Base-by-base conservation (phyloP, 768 basidiomycete genomes). In the Pleurotus tuoliensis region DNA sequence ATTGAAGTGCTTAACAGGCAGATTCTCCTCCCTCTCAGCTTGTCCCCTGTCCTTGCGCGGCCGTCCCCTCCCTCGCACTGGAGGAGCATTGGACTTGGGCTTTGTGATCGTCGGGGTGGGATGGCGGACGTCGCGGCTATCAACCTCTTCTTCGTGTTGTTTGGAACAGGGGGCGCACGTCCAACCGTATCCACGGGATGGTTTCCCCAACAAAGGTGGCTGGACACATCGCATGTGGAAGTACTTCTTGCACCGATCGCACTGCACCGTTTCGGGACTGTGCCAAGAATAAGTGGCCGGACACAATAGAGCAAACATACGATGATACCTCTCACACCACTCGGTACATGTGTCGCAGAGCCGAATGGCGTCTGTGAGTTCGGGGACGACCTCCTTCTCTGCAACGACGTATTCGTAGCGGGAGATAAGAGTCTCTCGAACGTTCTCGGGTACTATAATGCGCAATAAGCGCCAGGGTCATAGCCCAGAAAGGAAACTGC, bases 161-260 rank as follows among this genome's bases (percentile, higher is more conserved):
- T 85, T 82, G 9, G 94, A 90, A 69, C 95, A 98, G 1, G 94
- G 92, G 0, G 92, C 91, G 64, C 96, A 98, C 8, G 94, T 93
- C 96, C 96, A 98, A 18, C 92, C 93, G 72, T 98, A 98, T 45
- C 96, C 96, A 60, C 93, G 84, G 20, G 94, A 92, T 12, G 96
- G 96, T 70, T 98, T 98, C 2, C 89, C 88, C 15, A 81, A 76
- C 6, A 98, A 75, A 2, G 96, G 96, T 20, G 96, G 96, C 61
- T 92, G 88, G 53, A 97, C 89, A 67, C 96, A 98, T 56, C 79
- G 70, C 90, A 98, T 96, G 71, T 98, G 96, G 74, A 94, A 98
- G 73, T 86, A 90, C 55, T 83, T 84, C 74, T 94, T 92, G 81
- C 96, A 98, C 47, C 88, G 80, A 67, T 92, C 91, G 74, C 93